phyloP scores from a whole-genome alignment of 331 rosid species.

The Malus hybrid region DNA sequence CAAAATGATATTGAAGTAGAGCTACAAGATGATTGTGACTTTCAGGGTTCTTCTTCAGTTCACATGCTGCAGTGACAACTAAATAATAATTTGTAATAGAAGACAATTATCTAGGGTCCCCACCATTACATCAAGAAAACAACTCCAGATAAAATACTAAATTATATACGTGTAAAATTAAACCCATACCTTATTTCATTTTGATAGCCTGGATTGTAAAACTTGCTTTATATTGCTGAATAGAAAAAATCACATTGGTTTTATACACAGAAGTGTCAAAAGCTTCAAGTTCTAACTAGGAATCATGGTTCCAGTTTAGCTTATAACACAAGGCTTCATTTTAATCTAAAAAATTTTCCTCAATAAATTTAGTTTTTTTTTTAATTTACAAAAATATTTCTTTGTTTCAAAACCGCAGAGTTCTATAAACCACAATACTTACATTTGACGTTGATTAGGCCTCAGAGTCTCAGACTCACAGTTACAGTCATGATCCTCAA shows the following conservation, averaged over 20 bases:
- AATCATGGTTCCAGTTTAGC: too few relatives aligned
- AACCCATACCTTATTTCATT: neutral
- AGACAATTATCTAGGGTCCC: neutral
- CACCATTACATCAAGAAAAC: neutral
- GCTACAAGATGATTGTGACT: too few relatives aligned
- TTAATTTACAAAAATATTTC: too few relatives aligned
- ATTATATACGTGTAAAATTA: neutral
- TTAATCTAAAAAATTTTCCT: too few relatives aligned
- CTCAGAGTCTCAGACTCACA: too few relatives aligned
- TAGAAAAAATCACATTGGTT: neutral
- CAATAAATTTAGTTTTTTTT: too few relatives aligned
- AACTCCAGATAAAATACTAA: neutral
- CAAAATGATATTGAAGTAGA: too few relatives aligned
- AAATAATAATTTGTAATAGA: neutral
- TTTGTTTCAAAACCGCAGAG: too few relatives aligned
- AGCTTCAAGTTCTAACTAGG: neutral
- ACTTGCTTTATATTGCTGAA: neutral
- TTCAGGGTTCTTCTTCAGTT: neutral
- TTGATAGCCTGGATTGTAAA: neutral
- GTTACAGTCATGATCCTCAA: neutral
- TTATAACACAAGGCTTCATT: too few relatives aligned
- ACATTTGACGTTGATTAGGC: too few relatives aligned
- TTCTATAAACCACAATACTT: too few relatives aligned
- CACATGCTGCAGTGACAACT: neutral
- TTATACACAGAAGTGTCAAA: neutral